Conservation (phyloP, 331 rosid genomes). For the Rosa hybrid region DNA sequence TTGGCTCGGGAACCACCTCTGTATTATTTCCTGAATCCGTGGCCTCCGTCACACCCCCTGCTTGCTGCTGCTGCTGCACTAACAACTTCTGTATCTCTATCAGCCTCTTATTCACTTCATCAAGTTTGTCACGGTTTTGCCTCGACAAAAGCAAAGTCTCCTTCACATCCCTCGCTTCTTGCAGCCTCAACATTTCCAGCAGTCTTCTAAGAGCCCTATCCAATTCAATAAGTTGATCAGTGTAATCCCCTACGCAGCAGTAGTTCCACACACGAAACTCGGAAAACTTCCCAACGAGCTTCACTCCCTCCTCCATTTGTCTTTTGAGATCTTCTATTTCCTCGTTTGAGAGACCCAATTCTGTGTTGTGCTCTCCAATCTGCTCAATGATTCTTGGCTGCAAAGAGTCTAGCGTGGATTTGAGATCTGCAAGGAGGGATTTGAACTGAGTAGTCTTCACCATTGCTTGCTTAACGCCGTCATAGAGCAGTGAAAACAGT, state of each 20-base stretch:
- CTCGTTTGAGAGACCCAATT: neutral
- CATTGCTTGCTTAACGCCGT: constrained; percentile 2
- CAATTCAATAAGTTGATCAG: neutral
- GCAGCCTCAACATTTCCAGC: neutral
- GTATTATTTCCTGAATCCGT: neutral
- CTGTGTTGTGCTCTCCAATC: neutral
- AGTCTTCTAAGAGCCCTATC: neutral
- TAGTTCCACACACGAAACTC: neutral
- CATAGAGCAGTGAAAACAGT: neutral
- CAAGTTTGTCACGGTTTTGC: neutral
- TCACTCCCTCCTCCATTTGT: neutral
- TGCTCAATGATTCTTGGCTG: neutral
- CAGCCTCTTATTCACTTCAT: neutral
- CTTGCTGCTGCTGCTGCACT: constrained; percentile 4
- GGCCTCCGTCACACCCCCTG: neutral
- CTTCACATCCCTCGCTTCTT: neutral
- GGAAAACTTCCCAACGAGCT: neutral
- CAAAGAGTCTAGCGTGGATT: neutral
- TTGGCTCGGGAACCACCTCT: neutral
- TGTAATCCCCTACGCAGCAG: neutral
- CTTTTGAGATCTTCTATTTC: neutral
- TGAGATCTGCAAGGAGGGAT: neutral
- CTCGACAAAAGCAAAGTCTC: neutral
- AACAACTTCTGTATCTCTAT: neutral
- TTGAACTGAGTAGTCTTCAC: neutral